Percentiles rank a stretch among this genome's conserved stretches.
These are phyloP conservation scores for Ceratocystis papillata DNA, from an alignment of 2,329 filamentous ascomycete species.

Conservation along the genomic window DNA sequence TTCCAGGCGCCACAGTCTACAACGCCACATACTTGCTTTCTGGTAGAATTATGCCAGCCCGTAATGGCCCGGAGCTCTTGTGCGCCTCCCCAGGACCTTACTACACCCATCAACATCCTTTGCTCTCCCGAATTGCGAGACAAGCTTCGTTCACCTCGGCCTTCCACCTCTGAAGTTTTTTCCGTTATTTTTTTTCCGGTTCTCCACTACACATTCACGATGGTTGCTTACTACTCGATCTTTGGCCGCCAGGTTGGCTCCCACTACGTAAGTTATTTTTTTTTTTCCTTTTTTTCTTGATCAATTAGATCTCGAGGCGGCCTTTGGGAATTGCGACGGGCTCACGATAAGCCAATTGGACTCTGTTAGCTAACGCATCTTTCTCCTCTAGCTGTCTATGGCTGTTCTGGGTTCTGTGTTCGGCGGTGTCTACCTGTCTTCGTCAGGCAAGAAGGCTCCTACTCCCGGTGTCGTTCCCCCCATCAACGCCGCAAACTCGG, in stretches of 20 bases:
- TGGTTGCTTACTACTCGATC: conserved; percentile 39
- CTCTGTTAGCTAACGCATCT: conserved; percentile 24
- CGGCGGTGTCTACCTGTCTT: conserved; percentile 38
- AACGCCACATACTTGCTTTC: neutral
- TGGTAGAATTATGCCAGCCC: conserved; percentile 12
- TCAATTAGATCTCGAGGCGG: neutral
- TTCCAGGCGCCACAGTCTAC: conserved; percentile 15
- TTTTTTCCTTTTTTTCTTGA: neutral
- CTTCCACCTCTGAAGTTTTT: neutral
- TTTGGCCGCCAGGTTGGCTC: conserved; percentile 50
- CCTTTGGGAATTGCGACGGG: neutral
- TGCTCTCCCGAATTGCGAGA: conserved; percentile 10
- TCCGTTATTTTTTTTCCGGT: neutral
- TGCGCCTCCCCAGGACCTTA: neutral
- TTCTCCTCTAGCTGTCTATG: conserved; percentile 40
- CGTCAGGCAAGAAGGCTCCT: conserved; percentile 37
- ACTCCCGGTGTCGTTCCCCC: conserved; percentile 42
- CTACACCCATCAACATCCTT: conserved; percentile 9
- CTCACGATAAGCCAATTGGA: neutral
- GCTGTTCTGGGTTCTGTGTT: conserved; percentile 44
- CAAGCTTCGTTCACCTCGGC: conserved; percentile 10
- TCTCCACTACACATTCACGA: conserved; percentile 16
- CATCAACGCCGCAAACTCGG: conserved; percentile 51
- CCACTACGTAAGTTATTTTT: conserved; percentile 43
- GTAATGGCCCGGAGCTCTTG: conserved; percentile 19